These are phyloP conservation scores for Metarhizium robertsii DNA, from an alignment of 2,329 filamentous ascomycete genomes.

Conservation along the genomic window DNA sequence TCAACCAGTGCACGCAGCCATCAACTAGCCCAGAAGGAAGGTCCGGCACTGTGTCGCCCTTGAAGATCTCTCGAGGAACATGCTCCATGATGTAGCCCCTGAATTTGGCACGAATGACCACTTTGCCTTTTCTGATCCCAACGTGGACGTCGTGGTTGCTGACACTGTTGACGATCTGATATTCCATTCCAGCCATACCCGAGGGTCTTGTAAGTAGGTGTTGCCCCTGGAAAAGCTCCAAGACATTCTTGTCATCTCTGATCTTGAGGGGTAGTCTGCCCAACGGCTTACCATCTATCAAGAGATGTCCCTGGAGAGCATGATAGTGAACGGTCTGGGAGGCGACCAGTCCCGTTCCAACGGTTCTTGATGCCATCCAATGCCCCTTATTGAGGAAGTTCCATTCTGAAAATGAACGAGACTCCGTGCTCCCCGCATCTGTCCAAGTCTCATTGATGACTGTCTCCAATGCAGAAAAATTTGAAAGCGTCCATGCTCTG, in stretches of 20 bases:
- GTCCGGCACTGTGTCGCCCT: conserved; percentile 24
- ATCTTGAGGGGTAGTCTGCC: conserved; percentile 43
- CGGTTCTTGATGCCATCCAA: background rate
- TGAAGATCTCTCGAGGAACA: conserved; percentile 24
- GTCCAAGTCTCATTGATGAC: conserved; percentile 2
- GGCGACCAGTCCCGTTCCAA: background rate
- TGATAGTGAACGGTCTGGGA: conserved; percentile 24
- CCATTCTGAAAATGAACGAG: background rate
- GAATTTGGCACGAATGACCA: conserved; percentile 34
- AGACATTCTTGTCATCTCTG: conserved; percentile 30
- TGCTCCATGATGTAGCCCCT: conserved; percentile 18
- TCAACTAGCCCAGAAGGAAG: conserved; percentile 41
- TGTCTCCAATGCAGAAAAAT: background rate
- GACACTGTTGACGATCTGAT: conserved; percentile 23
- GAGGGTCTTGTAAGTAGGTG: conserved; percentile 45
- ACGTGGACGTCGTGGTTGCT: conserved; percentile 37
- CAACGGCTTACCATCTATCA: conserved; percentile 26
- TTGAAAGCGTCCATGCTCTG: background rate
- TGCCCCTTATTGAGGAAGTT: background rate
- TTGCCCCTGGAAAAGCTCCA: conserved; percentile 43
- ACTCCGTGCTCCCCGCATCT: background rate
- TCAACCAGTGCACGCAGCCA: conserved; percentile 51
- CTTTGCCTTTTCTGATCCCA: conserved; percentile 29
- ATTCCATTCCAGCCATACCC: conserved; percentile 39
- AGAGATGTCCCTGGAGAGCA: conserved; percentile 18